Conservation (phyloP, 257 asterid genomes). For the Paulownia fortunei region DNA sequence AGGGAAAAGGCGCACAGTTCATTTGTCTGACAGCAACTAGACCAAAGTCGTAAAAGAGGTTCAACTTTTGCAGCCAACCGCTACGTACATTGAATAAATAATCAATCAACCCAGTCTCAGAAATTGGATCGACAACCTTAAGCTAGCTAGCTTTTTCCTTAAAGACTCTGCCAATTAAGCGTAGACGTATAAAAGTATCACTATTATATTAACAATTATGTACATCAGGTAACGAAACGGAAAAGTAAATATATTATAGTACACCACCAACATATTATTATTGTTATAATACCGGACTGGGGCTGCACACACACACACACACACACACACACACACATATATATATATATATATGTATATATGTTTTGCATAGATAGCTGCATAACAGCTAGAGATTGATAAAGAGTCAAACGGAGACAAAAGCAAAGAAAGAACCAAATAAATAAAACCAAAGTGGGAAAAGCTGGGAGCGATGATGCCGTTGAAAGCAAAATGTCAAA, state of each 20-base stretch:
- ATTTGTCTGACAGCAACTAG: constrained; percentile 36
- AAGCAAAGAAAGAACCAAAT: constrained; percentile 35
- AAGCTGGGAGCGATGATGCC: constrained; percentile 56
- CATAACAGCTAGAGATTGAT: background rate
- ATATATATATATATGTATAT: too few relatives aligned
- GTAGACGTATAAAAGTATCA: too few relatives aligned
- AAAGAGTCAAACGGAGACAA: constrained; percentile 47
- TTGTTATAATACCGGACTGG: too few relatives aligned
- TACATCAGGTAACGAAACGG: background rate
- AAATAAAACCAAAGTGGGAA: constrained; percentile 39
- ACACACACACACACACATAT: too few relatives aligned
- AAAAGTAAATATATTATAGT: background rate
- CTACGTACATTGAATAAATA: constrained; percentile 15
- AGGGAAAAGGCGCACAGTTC: constrained; percentile 1
- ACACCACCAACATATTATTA: too few relatives aligned
- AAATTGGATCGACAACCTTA: constrained; percentile 31
- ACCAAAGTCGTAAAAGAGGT: constrained; percentile 36
- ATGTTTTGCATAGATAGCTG: too few relatives aligned
- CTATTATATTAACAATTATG: background rate
- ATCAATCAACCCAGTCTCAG: background rate
- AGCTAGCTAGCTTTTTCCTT: constrained; percentile 5
- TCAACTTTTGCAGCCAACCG: constrained; percentile 38
- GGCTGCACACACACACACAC: too few relatives aligned
- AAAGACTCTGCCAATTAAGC: constrained; percentile 30
- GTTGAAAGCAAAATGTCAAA: constrained; percentile 97